These are phyloP conservation scores for Rhodamnia argentea DNA, from an alignment of 345 rosid genomes.

Conservation along the genomic window DNA sequence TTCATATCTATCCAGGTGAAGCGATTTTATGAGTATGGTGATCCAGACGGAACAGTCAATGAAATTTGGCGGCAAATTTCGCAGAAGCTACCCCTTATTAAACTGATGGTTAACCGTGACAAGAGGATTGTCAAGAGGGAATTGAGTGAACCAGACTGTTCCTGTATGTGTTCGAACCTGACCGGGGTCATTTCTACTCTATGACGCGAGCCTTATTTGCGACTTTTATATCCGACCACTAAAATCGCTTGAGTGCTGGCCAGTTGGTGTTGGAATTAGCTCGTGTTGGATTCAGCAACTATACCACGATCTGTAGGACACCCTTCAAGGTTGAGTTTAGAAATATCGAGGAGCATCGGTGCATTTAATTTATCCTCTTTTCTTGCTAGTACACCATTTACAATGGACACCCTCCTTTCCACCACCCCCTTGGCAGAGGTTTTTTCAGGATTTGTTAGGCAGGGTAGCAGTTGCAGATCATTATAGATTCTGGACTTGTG, in stretches of 20 bases:
- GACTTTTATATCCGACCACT: background rate
- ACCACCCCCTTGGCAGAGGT: background rate
- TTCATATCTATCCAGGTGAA: conserved; percentile 41
- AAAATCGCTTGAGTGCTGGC: background rate
- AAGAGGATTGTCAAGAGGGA: conserved; percentile 60
- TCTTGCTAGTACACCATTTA: background rate
- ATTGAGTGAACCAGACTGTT: conserved; percentile 47
- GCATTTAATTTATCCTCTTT: background rate
- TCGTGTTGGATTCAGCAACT: background rate
- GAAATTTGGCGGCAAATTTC: conserved; percentile 88
- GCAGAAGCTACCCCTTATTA: conserved; percentile 76
- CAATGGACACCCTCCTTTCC: background rate
- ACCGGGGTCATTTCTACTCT: conserved; percentile 38
- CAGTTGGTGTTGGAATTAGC: background rate
- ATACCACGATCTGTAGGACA: background rate
- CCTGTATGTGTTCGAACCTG: conserved; percentile 71
- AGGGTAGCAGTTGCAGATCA: background rate
- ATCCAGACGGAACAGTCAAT: conserved; percentile 70
- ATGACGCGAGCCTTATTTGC: background rate
- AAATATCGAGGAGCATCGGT: background rate
- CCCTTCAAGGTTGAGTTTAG: background rate
- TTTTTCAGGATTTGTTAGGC: background rate
- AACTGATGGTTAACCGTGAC: conserved; percentile 75
- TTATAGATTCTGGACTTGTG: background rate
- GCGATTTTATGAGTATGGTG: conserved; percentile 48